Evolutionary conservation across 306 rosid genomes (phyloP).

Genomic region (Glycyrrhiza uralensis): DNA sequence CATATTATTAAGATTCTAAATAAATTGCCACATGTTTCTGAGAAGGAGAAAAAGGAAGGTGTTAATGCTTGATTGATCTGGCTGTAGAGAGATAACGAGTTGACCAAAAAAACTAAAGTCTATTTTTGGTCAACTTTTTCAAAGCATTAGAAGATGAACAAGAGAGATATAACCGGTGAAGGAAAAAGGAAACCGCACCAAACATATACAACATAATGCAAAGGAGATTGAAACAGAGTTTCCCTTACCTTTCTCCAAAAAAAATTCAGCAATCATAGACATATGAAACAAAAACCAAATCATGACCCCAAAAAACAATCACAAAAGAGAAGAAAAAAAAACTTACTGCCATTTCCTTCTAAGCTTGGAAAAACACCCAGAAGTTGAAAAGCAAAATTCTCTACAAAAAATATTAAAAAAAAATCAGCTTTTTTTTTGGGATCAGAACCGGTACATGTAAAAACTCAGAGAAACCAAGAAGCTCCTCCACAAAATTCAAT

Average conservation of each 20-base stretch:
- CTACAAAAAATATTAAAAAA: not conserved
- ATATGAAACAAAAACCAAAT: constrained; percentile 7
- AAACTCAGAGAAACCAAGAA: constrained; percentile 28
- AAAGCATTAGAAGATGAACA: constrained; percentile 25
- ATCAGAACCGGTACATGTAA: constrained; percentile 26
- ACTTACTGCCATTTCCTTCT: constrained; percentile 73
- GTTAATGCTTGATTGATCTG: constrained; percentile 5
- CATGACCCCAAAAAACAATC: not conserved
- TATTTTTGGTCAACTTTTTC: constrained; percentile 36
- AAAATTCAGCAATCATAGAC: constrained; percentile 24
- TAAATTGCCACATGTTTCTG: constrained; percentile 11
- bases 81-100: not conserved
- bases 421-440: constrained; percentile 13
- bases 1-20: not conserved
- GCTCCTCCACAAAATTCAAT: constrained; percentile 36
- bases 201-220: constrained; percentile 25
- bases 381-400: constrained; percentile 26
- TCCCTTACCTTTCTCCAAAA: not conserved
- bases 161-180: not conserved
- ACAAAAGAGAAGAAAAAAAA: not conserved
- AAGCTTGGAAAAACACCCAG: constrained; percentile 33
- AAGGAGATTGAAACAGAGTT: constrained; percentile 10
- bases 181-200: not conserved
- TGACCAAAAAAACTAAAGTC: constrained; percentile 24
- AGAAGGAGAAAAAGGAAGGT: not conserved